Percentiles rank a stretch among this genome's conserved stretches.
phyloP scores from a whole-genome alignment of 2,329 filamentous ascomycete species.

The Talaromyces rugulosus region DNA sequence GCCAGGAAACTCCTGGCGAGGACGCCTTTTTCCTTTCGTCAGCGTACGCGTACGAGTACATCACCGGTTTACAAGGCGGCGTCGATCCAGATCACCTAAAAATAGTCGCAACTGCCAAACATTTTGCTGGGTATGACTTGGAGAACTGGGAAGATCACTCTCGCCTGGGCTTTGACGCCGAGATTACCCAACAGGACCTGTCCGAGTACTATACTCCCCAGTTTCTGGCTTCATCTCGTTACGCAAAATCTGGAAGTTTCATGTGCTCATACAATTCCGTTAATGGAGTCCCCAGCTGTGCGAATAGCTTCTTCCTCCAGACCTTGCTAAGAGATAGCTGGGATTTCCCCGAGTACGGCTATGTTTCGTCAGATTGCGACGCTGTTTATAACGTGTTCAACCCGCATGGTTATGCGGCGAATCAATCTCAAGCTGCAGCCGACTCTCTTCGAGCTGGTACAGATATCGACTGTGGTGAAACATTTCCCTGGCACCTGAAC shows the following conservation, averaged over 20 bases:
- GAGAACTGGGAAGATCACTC: slow-evolving; percentile 44
- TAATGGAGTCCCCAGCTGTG: slow-evolving; percentile 63
- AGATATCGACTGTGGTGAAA: slow-evolving; percentile 51
- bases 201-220: slow-evolving; percentile 65
- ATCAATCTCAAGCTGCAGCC: slow-evolving; percentile 45
- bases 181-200: slow-evolving; percentile 57
- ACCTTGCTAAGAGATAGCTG: slow-evolving; percentile 62
- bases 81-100: slow-evolving; percentile 33
- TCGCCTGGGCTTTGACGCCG: slow-evolving; percentile 53
- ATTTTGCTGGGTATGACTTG: slow-evolving; percentile 56
- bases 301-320: slow-evolving; percentile 58
- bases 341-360: slow-evolving; percentile 55
- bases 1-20: slow-evolving; percentile 58
- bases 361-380: slow-evolving; percentile 64
- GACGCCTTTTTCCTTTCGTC: slow-evolving; percentile 46
- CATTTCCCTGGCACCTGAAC: slow-evolving; percentile 45
- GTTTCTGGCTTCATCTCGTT: slow-evolving; percentile 60
- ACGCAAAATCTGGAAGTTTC: slow-evolving; percentile 54
- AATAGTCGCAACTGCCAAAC: slow-evolving; percentile 54
- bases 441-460: slow-evolving; percentile 49
- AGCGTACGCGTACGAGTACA: slow-evolving; percentile 50
- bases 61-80: slow-evolving; percentile 52
- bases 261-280: slow-evolving; percentile 64
- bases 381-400: slow-evolving; percentile 57
- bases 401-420: slow-evolving; percentile 47